Percentiles rank a stretch among this genome's conserved stretches.
Evolutionary conservation across 179 eudicot genomes (phyloP).

Genomic region (Corrigiola litoralis): DNA sequence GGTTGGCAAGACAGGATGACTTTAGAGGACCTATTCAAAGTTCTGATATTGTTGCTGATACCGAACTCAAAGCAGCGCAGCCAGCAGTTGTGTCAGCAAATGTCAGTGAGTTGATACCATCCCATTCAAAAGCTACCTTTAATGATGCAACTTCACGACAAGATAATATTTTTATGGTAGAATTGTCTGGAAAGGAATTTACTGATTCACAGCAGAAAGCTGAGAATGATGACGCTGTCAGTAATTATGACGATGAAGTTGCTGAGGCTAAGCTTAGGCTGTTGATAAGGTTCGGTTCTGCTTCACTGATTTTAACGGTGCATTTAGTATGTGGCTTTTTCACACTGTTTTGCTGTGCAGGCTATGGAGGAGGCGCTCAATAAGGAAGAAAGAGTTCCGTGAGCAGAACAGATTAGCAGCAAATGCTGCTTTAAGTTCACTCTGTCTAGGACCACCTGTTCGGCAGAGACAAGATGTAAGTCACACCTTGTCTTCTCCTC

Average conservation of each 20-base stretch:
- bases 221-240: constrained; percentile 31
- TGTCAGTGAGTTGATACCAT: constrained; percentile 23
- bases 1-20: constrained; percentile 22
- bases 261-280: constrained; percentile 78
- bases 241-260: constrained; percentile 63
- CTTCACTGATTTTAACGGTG: constrained; percentile 12
- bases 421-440: constrained; percentile 70
- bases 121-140: constrained; percentile 30
- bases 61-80: constrained; percentile 27
- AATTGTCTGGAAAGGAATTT: constrained; percentile 30
- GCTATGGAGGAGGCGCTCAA: constrained; percentile 71
- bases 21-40: constrained; percentile 29
- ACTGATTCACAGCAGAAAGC: constrained; percentile 27
- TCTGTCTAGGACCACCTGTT: constrained; percentile 78
- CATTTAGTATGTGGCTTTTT: constrained; percentile 7
- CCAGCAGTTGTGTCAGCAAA: constrained; percentile 22
- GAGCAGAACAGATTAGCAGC: constrained; percentile 74
- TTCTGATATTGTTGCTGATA: constrained; percentile 28
- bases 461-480: constrained; percentile 52
- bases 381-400: constrained; percentile 54
- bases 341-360: constrained; percentile 38
- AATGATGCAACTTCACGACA: constrained; percentile 19
- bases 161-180: constrained; percentile 30
- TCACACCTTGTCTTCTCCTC: constrained; percentile 9
- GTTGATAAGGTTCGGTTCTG: constrained; percentile 55